Percentiles rank a stretch among this genome's conserved stretches.
These are phyloP conservation scores for Solanum clarkiae DNA, from an alignment of 257 asterid genomes.

Conservation along the genomic window DNA sequence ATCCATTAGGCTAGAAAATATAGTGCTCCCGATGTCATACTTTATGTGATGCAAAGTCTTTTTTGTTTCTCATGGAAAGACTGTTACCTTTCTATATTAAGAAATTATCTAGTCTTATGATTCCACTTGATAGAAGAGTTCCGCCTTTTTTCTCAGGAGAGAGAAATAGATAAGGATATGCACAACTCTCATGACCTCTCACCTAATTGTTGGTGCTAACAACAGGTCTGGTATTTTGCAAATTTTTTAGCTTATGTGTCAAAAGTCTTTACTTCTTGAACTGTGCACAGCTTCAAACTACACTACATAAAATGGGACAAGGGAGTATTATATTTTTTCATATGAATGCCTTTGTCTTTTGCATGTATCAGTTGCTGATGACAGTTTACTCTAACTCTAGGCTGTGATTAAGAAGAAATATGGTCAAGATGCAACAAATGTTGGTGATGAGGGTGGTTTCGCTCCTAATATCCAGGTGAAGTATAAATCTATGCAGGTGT, in stretches of 20 bases:
- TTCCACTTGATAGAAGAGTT: neutral
- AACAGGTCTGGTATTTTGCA: neutral
- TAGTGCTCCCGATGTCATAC: neutral
- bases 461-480: conserved; percentile 92
- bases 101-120: neutral
- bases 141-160: neutral
- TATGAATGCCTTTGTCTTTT: neutral
- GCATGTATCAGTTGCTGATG: neutral
- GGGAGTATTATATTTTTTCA: neutral
- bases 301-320: neutral
- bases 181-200: neutral
- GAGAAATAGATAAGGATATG: neutral
- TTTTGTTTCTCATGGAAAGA: neutral
- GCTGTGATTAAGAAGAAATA: conserved; percentile 93
- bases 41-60: neutral
- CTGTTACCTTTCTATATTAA: neutral
- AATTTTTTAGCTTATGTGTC: neutral
- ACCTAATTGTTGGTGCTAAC: neutral
- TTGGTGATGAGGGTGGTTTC: conserved; percentile 98
- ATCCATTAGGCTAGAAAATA: neutral
- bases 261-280: neutral
- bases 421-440: conserved; percentile 96
- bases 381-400: conserved; percentile 18
- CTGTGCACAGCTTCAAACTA: neutral
- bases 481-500: neutral